These are phyloP conservation scores for Dryas drummondii DNA, from an alignment of 306 rosid genomes.

Conservation along the genomic window DNA sequence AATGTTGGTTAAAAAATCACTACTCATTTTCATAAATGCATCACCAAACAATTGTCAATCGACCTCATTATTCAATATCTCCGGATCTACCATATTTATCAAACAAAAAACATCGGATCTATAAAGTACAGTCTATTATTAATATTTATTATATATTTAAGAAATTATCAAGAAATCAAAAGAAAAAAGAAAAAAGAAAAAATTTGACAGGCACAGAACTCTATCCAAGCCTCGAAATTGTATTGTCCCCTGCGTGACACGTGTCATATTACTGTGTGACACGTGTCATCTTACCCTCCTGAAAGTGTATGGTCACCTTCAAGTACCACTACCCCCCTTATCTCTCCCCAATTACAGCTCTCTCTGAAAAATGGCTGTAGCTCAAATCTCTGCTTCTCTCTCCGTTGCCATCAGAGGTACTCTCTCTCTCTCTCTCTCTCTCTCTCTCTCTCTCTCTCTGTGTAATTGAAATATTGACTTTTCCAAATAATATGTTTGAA, in stretches of 20 bases:
- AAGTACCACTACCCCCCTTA: constrained; percentile 2
- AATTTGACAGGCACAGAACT: neutral
- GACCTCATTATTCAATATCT: too few species aligned
- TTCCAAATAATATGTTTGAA: neutral
- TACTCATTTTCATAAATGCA: too few species aligned
- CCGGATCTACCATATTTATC: too few species aligned
- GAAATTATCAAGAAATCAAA: neutral
- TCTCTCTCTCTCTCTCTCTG: neutral
- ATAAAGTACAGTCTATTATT: too few species aligned
- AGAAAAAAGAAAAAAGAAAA: neutral
- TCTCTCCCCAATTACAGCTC: neutral
- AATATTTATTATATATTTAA: too few species aligned
- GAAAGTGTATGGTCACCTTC: constrained; percentile 24
- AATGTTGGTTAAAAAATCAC: too few species aligned
- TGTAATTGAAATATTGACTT: neutral
- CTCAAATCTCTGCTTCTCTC: constrained; percentile 64
- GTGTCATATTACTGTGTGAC: constrained; percentile 25
- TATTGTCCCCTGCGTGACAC: neutral
- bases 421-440: constrained; percentile 19
- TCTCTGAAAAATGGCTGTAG: constrained; percentile 43
- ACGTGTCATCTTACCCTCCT: constrained; percentile 32
- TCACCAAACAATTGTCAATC: too few species aligned
- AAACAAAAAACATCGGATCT: too few species aligned
- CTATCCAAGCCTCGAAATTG: constrained; percentile 5
- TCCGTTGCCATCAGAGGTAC: constrained; percentile 49